These are phyloP conservation scores for Leccinum pallidistipes DNA, from an alignment of 1,284 basidiomycete genomes.

Conservation along the genomic window DNA sequence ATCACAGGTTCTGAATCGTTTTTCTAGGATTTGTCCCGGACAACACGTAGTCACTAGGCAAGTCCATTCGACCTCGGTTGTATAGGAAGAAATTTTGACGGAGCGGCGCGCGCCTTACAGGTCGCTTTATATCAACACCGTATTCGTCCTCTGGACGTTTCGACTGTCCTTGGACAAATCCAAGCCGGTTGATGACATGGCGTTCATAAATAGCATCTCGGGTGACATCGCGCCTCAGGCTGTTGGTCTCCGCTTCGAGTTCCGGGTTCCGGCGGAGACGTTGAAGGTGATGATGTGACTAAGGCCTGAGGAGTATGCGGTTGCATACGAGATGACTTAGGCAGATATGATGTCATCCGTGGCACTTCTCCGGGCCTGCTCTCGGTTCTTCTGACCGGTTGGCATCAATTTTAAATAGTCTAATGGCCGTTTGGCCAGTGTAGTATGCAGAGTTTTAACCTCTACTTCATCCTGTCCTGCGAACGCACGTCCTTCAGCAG, in stretches of 20 bases:
- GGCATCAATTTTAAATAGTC: not conserved
- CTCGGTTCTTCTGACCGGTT: not conserved
- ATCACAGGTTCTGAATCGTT: not conserved
- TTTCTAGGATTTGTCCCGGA: conserved; percentile 16
- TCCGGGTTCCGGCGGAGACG: conserved; percentile 4
- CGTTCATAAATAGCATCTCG: not conserved
- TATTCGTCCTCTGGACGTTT: conserved; percentile 18
- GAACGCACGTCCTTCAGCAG: not conserved
- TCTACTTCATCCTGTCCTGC: not conserved
- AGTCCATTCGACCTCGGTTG: not conserved
- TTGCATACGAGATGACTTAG: not conserved
- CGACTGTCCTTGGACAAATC: conserved; percentile 8
- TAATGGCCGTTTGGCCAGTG: not conserved
- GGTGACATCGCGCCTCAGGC: not conserved
- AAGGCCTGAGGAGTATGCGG: not conserved
- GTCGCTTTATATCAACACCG: conserved; percentile 16
- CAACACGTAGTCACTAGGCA: conserved; percentile 12
- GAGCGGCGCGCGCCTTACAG: not conserved
- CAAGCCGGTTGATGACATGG: conserved; percentile 14
- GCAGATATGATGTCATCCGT: not conserved
- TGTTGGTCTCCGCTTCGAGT: conserved; percentile 7
- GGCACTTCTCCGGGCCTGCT: not conserved
- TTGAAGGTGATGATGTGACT: conserved; percentile 10
- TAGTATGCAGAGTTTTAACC: not conserved
- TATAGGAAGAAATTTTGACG: not conserved